Percentiles rank a stretch among this genome's conserved stretches.
These are phyloP conservation scores for Phytophthora citricola DNA, from an alignment of 352 stramenopile species.

Conservation along the genomic window DNA sequence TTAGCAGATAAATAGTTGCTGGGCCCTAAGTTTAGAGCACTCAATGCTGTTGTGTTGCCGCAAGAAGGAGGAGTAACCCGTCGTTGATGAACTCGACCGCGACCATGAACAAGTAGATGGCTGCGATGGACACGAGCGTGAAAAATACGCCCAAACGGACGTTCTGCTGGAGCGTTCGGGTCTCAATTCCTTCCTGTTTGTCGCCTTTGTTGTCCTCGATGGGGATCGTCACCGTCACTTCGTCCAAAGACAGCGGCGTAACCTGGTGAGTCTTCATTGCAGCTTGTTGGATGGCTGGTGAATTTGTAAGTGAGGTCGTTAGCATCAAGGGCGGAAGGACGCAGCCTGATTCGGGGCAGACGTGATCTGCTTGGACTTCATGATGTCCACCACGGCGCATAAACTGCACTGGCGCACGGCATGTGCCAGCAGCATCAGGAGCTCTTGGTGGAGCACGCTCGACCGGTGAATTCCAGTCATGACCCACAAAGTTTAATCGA, in stretches of 20 bases:
- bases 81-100: constrained; percentile 14
- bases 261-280: constrained; percentile 4
- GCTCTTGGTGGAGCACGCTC: neutral
- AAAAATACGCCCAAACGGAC: neutral
- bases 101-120: constrained; percentile 4
- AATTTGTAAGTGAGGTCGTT: constrained; percentile 3
- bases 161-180: neutral
- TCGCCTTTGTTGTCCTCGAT: constrained; percentile 3
- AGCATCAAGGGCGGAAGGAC: constrained; percentile 4
- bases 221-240: constrained; percentile 17
- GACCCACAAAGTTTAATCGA: neutral
- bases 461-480: too few relatives aligned
- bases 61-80: constrained; percentile 13
- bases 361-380: constrained; percentile 3
- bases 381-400: constrained; percentile 15
- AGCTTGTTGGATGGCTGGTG: neutral
- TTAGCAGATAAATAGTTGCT: too few relatives aligned
- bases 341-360: neutral
- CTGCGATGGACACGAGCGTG: neutral
- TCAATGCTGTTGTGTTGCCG: neutral
- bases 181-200: neutral
- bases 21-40: neutral
- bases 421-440: constrained; percentile 1
- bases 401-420: constrained; percentile 9
- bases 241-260: constrained; percentile 4